These are phyloP conservation scores for Penicillium tannophilum DNA, from an alignment of 495 filamentous ascomycete genomes.

Conservation along the genomic window DNA sequence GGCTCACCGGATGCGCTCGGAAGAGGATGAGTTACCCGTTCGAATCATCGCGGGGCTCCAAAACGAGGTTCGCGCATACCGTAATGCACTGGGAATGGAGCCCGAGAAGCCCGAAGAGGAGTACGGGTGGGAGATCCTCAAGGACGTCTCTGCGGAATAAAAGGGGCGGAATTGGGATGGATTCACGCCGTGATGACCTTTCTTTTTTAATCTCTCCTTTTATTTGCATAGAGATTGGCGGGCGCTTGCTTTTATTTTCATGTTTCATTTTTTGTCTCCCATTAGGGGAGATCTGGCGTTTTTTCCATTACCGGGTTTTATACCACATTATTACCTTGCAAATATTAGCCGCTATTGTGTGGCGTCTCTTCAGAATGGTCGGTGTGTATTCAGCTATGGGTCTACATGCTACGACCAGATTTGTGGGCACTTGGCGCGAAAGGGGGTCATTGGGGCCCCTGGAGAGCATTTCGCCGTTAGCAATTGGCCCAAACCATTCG, in stretches of 20 bases:
- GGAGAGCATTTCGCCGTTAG: background rate
- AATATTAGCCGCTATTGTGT: background rate
- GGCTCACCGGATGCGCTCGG: slow-evolving; percentile 50
- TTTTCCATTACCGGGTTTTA: background rate
- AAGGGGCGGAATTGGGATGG: slow-evolving; percentile 7
- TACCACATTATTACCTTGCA: slow-evolving; percentile 6
- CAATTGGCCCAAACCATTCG: background rate
- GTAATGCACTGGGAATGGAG: slow-evolving; percentile 56
- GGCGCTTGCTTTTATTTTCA: background rate
- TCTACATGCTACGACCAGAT: background rate
- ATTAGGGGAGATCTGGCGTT: background rate
- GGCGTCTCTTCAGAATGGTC: background rate
- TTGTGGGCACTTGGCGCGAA: background rate
- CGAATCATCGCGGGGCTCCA: slow-evolving; percentile 54
- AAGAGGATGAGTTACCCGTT: slow-evolving; percentile 52
- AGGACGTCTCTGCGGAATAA: slow-evolving; percentile 46
- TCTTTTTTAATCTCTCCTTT: slow-evolving; percentile 4
- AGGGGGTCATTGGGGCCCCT: background rate
- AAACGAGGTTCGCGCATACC: slow-evolving; percentile 57
- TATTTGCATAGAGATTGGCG: slow-evolving; percentile 7
- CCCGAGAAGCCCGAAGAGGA: slow-evolving; percentile 54
- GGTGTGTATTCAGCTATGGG: slow-evolving; percentile 5
- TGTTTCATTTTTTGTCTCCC: background rate
- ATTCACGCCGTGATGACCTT: slow-evolving; percentile 20
- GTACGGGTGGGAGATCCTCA: slow-evolving; percentile 55